Evolutionary conservation across 352 stramenopile species (phyloP).

Genomic region (Blastocystis sp.): DNA sequence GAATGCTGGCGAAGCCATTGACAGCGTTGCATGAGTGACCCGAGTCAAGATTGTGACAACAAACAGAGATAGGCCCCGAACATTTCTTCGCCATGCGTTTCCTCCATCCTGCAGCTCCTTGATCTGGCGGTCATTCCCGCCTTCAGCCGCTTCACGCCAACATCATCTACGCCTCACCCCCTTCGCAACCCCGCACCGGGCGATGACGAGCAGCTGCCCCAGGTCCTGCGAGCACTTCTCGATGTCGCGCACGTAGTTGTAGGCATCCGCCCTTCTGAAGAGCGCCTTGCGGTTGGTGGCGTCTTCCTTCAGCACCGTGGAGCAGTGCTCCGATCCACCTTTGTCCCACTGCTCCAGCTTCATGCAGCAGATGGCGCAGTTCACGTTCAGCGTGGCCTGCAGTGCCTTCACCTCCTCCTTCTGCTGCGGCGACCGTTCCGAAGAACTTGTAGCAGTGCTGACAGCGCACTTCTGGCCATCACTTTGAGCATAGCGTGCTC

Average conservation of each 20-base stretch:
- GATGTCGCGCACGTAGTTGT: conserved; percentile 83
- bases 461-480: conserved; percentile 75
- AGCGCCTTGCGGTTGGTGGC: conserved; percentile 80
- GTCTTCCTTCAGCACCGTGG: conserved; percentile 80
- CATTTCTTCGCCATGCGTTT: conserved; percentile 80
- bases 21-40: too few relatives aligned
- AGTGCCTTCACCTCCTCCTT: conserved; percentile 81
- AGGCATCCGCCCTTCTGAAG: conserved; percentile 80
- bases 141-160: conserved; percentile 78
- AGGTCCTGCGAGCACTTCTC: conserved; percentile 75
- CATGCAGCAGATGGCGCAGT: conserved; percentile 86
- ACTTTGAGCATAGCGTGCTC: too few relatives aligned
- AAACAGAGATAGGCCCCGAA: conserved; percentile 65
- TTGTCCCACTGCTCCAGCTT: conserved; percentile 85
- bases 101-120: conserved; percentile 78
- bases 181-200: conserved; percentile 4
- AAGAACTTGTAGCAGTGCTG: conserved; percentile 87
- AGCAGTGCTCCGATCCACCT: conserved; percentile 80
- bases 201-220: conserved; percentile 50
- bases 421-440: conserved; percentile 79
- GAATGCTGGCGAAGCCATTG: too few relatives aligned
- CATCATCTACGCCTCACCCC: conserved; percentile 77
- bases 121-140: conserved; percentile 62
- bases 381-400: conserved; percentile 85
- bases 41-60: too few relatives aligned